Evolutionary conservation across 1,284 basidiomycete species (phyloP).

Genomic region (Malassezia equina): DNA sequence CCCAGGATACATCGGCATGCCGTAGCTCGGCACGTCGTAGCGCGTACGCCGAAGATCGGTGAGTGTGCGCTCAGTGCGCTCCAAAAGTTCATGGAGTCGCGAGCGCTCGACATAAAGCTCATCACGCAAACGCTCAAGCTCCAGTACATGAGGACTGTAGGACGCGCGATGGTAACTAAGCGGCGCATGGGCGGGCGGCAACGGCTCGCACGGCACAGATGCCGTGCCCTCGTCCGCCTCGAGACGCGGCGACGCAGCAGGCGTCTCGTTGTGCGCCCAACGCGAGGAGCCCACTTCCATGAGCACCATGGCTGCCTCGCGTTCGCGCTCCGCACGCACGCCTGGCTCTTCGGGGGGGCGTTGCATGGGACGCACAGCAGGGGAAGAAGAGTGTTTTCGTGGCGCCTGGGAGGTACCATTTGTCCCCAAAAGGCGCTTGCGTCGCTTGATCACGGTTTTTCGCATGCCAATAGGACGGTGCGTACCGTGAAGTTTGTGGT

Average conservation of each 20-base stretch:
- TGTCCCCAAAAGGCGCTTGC: constrained; percentile 74
- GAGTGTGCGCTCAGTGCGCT: constrained; percentile 31
- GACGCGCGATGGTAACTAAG: not conserved
- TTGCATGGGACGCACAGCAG: not conserved
- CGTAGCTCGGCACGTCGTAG: not conserved
- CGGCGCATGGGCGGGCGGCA: not conserved
- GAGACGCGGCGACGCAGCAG: not conserved
- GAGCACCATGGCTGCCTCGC: constrained; percentile 42
- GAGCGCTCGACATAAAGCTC: constrained; percentile 34
- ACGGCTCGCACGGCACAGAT: not conserved
- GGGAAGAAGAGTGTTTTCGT: not conserved
- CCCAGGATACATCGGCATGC: not conserved
- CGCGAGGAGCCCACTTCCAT: constrained; percentile 35
- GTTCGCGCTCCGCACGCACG: constrained; percentile 32
- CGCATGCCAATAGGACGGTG: constrained; percentile 97
- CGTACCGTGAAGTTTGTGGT: constrained; percentile 94
- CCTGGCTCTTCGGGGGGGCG: not conserved
- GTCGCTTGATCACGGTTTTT: constrained; percentile 93
- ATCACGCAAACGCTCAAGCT: constrained; percentile 32
- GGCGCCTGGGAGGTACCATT: not conserved
- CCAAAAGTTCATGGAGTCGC: constrained; percentile 31
- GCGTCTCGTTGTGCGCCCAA: not conserved
- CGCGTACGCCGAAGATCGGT: constrained; percentile 16
- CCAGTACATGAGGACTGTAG: constrained; percentile 16
- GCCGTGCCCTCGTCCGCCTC: not conserved